phyloP scores from a whole-genome alignment of 2,329 filamentous ascomycete genomes.

The Emergomyces orientalis region DNA sequence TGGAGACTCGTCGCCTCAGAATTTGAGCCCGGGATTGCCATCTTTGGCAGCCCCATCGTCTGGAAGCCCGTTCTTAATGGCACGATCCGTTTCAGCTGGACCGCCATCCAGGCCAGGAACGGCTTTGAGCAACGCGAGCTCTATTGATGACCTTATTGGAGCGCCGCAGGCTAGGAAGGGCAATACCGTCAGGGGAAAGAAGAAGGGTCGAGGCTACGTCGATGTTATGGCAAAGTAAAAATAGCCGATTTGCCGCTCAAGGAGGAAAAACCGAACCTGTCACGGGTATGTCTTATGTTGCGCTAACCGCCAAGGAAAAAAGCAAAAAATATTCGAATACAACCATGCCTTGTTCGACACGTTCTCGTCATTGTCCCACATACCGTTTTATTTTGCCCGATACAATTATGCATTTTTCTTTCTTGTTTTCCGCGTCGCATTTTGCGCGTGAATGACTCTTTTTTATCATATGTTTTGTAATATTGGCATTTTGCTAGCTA shows the following conservation, averaged over 20 bases:
- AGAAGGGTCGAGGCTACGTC: constrained; percentile 81
- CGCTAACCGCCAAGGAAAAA: not conserved
- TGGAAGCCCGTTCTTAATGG: constrained; percentile 26
- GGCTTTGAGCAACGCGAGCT: constrained; percentile 82
- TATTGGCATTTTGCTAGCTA: not conserved
- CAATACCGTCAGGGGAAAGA: constrained; percentile 55
- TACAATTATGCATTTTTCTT: not conserved
- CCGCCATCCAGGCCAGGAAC: constrained; percentile 64
- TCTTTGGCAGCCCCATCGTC: constrained; percentile 17
- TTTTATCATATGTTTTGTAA: not conserved
- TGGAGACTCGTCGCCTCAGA: constrained; percentile 6
- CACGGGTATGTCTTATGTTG: not conserved
- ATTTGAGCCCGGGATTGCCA: not conserved
- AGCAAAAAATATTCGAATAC: not conserved
- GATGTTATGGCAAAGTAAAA: constrained; percentile 77
- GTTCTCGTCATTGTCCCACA: not conserved
- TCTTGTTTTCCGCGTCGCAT: not conserved
- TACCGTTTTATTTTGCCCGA: not conserved
- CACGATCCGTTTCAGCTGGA: constrained; percentile 32
- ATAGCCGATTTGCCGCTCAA: not conserved
- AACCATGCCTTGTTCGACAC: not conserved
- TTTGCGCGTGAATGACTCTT: not conserved
- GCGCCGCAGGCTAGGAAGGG: constrained; percentile 61
- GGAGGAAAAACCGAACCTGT: not conserved
- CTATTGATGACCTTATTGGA: constrained; percentile 85